These are phyloP conservation scores for Cetraspora pellucida DNA, from an alignment of 192 early-diverging fungal genomes.

Conservation along the genomic window DNA sequence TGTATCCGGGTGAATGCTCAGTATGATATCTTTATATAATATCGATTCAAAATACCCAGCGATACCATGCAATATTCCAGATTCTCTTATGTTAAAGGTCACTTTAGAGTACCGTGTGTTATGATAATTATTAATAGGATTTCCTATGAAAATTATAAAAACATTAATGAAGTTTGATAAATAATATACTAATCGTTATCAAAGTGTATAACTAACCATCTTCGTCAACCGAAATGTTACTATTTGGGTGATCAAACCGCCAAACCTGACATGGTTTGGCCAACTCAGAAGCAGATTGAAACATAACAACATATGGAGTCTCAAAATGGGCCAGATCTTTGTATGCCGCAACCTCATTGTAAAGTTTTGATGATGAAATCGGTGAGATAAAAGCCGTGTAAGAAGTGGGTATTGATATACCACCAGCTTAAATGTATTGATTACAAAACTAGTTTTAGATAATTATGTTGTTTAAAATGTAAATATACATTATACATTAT, in stretches of 20 bases:
- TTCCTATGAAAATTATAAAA: conserved; percentile 17
- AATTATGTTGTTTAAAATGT: no score
- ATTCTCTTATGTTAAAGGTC: conserved; percentile 56
- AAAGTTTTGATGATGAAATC: conserved; percentile 82
- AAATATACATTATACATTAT: no score
- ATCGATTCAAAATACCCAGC: conserved; percentile 96
- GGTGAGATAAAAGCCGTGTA: conserved; percentile 89
- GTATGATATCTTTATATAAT: conserved; percentile 81
- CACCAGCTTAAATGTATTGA: conserved; percentile 48
- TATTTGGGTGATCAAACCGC: conserved; percentile 81
- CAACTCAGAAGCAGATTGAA: conserved; percentile 73
- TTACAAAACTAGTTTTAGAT: conserved; percentile 1
- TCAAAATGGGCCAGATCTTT: conserved; percentile 74
- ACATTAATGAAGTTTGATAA: not conserved
- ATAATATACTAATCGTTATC: not conserved
- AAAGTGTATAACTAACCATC: conserved; percentile 37
- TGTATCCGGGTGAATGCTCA: conserved; percentile 77
- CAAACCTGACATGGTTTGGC: conserved; percentile 75
- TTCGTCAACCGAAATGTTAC: conserved; percentile 36
- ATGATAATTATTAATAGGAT: conserved; percentile 71
- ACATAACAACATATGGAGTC: conserved; percentile 98
- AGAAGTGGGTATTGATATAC: conserved; percentile 87
- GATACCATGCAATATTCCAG: conserved; percentile 84
- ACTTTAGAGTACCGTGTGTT: conserved; percentile 66
- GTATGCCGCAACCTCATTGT: conserved; percentile 69